Conservation (phyloP, 352 stramenopile species). For the Phytopythium litorale region DNA sequence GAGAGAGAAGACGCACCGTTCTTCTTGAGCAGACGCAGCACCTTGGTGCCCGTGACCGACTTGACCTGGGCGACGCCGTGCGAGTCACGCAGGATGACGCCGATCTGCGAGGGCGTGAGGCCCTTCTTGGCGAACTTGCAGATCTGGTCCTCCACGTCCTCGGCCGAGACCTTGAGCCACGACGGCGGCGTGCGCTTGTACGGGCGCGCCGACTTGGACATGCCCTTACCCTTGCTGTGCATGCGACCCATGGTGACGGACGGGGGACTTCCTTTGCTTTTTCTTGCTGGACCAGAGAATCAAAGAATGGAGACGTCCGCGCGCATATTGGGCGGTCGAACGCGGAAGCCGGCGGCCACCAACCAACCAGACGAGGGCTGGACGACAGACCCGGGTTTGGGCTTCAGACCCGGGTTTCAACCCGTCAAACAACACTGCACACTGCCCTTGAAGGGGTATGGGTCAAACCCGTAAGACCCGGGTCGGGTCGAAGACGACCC, state of each 20-base stretch:
- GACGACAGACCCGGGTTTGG: background rate
- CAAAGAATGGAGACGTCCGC: slow-evolving; percentile 41
- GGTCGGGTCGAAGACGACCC: background rate
- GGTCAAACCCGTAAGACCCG: background rate
- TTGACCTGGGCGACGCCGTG: slow-evolving; percentile 99
- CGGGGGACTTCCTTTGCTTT: slow-evolving; percentile 24
- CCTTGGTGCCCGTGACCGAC: slow-evolving; percentile 98
- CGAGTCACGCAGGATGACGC: slow-evolving; percentile 99
- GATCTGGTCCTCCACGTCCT: slow-evolving; percentile 98
- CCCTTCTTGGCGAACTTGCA: slow-evolving; percentile 99
- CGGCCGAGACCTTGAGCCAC: slow-evolving; percentile 96
- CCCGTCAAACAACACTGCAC: no score
- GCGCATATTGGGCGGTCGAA: background rate
- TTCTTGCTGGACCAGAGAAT: slow-evolving; percentile 58
- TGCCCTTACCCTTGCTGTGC: slow-evolving; percentile 99
- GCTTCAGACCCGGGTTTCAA: background rate
- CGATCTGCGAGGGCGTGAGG: slow-evolving; percentile 96
- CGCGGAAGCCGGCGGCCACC: background rate
- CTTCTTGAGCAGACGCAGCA: slow-evolving; percentile 99
- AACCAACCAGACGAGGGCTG: background rate
- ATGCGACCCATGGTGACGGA: slow-evolving; percentile 95
- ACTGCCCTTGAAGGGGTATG: background rate
- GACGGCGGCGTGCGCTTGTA: slow-evolving; percentile 99
- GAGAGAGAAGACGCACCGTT: slow-evolving; percentile 78
- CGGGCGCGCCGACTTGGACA: slow-evolving; percentile 97